phyloP scores from a whole-genome alignment of 2,329 filamentous ascomycete species.

The Phoma herbarum region DNA sequence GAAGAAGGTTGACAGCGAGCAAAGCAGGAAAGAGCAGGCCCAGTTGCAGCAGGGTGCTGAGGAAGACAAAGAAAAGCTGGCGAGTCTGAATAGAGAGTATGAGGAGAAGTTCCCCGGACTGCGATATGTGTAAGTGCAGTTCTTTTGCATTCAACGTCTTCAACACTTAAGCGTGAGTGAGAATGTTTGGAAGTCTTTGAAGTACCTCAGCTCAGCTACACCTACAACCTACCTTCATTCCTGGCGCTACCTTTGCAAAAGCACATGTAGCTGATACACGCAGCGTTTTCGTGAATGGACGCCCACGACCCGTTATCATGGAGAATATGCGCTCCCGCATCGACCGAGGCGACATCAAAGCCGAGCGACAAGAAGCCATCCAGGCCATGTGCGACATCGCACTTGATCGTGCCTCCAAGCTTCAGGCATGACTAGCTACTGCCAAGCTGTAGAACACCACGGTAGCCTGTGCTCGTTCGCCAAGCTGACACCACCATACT shows the following conservation, averaged over 20 bases:
- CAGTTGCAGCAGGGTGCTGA: constrained; percentile 65
- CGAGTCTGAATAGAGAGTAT: constrained; percentile 76
- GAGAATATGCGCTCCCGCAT: constrained; percentile 81
- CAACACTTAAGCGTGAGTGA: background rate
- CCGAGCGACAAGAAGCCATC: constrained; percentile 77
- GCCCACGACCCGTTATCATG: constrained; percentile 78
- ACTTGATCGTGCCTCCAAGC: constrained; percentile 75
- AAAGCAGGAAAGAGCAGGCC: constrained; percentile 84
- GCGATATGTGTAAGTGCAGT: constrained; percentile 71
- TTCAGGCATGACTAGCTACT: constrained; percentile 24
- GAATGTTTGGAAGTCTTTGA: background rate
- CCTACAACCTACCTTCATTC: background rate
- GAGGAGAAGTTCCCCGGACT: constrained; percentile 82
- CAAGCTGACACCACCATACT: background rate
- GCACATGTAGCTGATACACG: background rate
- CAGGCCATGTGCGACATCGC: constrained; percentile 95
- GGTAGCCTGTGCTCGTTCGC: background rate
- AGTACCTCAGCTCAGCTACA: background rate
- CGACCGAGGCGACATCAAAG: constrained; percentile 68
- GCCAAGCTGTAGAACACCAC: constrained; percentile 1
- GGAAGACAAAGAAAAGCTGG: constrained; percentile 67
- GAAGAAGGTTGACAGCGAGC: constrained; percentile 80
- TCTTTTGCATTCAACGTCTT: background rate
- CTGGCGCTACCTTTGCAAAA: background rate
- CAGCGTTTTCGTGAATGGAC: constrained; percentile 86